Evolutionary conservation across 768 basidiomycete genomes (phyloP), one percentile per base, ranked within the genome.

Genomic region (Agaricus subrufescens): DNA sequence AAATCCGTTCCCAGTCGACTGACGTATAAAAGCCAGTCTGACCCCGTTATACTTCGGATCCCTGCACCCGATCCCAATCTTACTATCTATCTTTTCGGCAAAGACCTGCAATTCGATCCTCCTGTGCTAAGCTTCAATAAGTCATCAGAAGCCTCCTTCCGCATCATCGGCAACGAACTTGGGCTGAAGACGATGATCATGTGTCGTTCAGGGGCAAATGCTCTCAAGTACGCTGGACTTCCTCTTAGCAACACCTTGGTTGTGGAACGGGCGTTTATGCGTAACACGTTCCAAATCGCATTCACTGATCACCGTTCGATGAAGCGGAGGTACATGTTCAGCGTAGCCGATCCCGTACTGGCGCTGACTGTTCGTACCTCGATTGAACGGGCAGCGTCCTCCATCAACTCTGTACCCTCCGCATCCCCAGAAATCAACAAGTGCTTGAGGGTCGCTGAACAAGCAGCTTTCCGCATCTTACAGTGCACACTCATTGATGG

Each of bases 181-280:
- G 97, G 97, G 31, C 69, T 81, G 30, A 93, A 91, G 66, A 84
- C 84, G 25, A 82, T 98, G 66, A 78, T 93, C 46, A 86, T 98
- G 79, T 79, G 86, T 67, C 84, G 94, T 46, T 81, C 86, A 45
- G 94, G 97, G 1, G 76, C 83, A 23, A 93, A 93, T 68, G 92
- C 95, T 2, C 77, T 87, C 45, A 77, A 83, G 54, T 98, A 98
- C 67, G 74, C 85, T 1, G 89, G 90, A 29, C 74, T 98, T 31
- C 89, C 94, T 14, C 74, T 89, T 53, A 92, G 87, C 67, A 86
- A 82, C 62, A 76, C 85, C 4, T 75, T 98, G 63, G 76, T 81
- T 23, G 85, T 96, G 58, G 94, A 96, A 66, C 87, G 94, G 19
- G 86, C 92, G 0, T 98, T 98, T 73, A 98, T 98, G 96, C 84